Evolutionary conservation across 140 eudicot genomes (phyloP).

Genomic region (Erigeron philadelphicus): DNA sequence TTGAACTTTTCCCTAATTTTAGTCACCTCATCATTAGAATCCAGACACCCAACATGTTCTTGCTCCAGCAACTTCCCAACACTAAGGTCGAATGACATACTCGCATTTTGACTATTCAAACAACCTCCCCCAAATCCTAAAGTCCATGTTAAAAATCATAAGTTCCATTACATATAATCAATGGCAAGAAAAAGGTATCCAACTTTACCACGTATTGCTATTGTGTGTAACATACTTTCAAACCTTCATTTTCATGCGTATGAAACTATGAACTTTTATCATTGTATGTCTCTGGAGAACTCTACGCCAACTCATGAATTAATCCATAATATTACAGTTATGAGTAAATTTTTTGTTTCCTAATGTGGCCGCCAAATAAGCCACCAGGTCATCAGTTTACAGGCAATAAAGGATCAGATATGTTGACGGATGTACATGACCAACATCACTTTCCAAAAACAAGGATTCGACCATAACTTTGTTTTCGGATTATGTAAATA

Average conservation of each 20-base stretch:
- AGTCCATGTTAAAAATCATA: slow-evolving; percentile 17
- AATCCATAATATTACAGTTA: too few species aligned
- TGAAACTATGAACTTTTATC: too few species aligned
- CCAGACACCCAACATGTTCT: slow-evolving; percentile 18
- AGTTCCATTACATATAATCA: slow-evolving; percentile 11
- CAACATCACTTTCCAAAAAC: too few species aligned
- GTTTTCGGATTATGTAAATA: too few species aligned
- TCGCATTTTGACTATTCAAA: slow-evolving; percentile 28
- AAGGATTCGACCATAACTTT: too few species aligned
- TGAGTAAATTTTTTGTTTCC: too few species aligned
- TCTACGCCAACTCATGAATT: too few species aligned
- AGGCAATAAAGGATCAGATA: too few species aligned
- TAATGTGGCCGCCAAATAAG: too few species aligned
- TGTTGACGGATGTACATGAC: too few species aligned
- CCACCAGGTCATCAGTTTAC: too few species aligned
- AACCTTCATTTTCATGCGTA: neutral
- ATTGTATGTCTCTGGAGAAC: too few species aligned
- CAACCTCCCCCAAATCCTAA: slow-evolving; percentile 43
- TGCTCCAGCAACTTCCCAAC: slow-evolving; percentile 40
- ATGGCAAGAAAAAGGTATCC: neutral
- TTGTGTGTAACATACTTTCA: neutral
- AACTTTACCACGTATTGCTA: neutral
- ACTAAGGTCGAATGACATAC: slow-evolving; percentile 30
- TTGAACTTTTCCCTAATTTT: slow-evolving; percentile 55
- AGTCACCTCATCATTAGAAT: slow-evolving; percentile 46